Evolutionary conservation across 192 early-diverging fungal genomes (phyloP).

Genomic region (Irineochytrium annulatum): DNA sequence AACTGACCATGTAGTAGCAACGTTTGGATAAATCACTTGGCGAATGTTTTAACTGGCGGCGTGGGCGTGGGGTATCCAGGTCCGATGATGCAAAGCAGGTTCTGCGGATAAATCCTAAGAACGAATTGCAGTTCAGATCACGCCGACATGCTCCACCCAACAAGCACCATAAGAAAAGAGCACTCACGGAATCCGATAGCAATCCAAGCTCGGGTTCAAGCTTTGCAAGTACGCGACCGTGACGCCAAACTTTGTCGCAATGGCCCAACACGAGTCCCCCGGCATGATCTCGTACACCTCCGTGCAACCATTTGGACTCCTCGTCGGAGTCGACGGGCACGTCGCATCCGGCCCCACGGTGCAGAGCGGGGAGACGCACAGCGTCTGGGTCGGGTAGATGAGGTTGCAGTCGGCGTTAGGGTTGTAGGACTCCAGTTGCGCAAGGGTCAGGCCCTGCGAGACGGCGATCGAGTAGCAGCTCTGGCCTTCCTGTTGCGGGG

Average conservation of each 20-base stretch:
- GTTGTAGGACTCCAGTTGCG: background rate
- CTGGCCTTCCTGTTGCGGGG: constrained; percentile 2
- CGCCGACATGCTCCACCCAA: too few relatives aligned
- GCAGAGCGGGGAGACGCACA: background rate
- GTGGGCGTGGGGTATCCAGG: background rate
- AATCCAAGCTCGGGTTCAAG: background rate
- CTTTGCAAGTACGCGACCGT: background rate
- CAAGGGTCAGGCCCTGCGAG: background rate
- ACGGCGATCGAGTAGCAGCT: background rate
- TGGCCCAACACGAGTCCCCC: constrained; percentile 1
- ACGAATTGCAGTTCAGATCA: too few relatives aligned
- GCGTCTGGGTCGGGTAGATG: background rate
- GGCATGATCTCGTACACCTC: background rate
- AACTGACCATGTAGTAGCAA: too few relatives aligned
- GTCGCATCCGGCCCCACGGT: too few relatives aligned
- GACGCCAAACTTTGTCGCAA: background rate
- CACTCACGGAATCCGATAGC: background rate
- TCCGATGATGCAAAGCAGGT: constrained; percentile 3
- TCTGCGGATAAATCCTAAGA: constrained; percentile 1
- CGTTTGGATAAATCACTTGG: background rate
- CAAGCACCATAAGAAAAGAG: too few relatives aligned
- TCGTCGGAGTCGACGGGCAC: background rate
- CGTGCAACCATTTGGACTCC: background rate
- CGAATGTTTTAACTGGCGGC: background rate
- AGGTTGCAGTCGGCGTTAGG: constrained; percentile 1